phyloP scores from a whole-genome alignment of 176 grass and related monocot genomes.

The maize (Zea mays) region DNA sequence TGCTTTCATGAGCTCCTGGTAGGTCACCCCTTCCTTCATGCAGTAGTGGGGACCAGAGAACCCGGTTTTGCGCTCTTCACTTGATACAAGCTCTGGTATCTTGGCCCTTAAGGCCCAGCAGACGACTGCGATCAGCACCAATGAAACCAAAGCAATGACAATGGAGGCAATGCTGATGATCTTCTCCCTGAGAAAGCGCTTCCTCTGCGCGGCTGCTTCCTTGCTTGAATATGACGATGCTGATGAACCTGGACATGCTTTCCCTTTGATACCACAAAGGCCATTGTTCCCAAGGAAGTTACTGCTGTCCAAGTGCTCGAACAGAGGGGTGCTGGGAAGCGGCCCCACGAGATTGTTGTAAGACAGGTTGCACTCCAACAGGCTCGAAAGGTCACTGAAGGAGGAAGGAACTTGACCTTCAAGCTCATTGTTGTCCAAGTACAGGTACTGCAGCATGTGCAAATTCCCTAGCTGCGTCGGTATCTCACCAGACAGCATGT shows the following conservation, averaged over 20 bases:
- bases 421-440: constrained; percentile 91
- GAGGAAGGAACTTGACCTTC: constrained; percentile 74
- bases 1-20: constrained; percentile 80
- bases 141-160: constrained; percentile 59
- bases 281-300: constrained; percentile 87
- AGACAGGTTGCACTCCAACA: constrained; percentile 90
- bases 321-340: constrained; percentile 63
- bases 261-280: constrained; percentile 69
- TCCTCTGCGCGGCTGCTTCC: constrained; percentile 38
- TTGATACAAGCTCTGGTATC: constrained; percentile 53
- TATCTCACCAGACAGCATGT: constrained; percentile 80
- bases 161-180: constrained; percentile 73
- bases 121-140: constrained; percentile 75
- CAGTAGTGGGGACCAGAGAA: constrained; percentile 71
- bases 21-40: constrained; percentile 68
- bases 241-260: constrained; percentile 49
- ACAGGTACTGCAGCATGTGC: constrained; percentile 72
- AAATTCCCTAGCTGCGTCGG: constrained; percentile 76
- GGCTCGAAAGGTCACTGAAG: constrained; percentile 70
- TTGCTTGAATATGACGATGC: constrained; percentile 42
- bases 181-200: constrained; percentile 63
- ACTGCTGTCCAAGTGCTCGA: constrained; percentile 71
- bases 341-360: constrained; percentile 83
- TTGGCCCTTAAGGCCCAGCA: constrained; percentile 80
- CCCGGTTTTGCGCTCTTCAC: constrained; percentile 52